These are phyloP conservation scores for Phytomonas serpens DNA, from an alignment of 208 protist species.

Conservation along the genomic window DNA sequence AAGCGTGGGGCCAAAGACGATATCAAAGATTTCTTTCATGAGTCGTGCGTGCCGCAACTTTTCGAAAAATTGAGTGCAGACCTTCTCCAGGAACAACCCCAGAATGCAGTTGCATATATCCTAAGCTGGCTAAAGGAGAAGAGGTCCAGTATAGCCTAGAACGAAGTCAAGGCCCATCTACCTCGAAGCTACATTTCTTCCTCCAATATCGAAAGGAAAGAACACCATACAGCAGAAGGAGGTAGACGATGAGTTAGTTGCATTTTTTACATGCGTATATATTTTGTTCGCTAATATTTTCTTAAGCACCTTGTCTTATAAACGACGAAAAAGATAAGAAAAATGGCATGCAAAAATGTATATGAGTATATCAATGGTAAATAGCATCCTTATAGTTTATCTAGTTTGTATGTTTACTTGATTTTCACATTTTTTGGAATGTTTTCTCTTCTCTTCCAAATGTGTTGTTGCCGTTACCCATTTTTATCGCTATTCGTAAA, in stretches of 20 bases:
- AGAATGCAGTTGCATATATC: conserved; percentile 46
- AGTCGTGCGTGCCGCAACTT: conserved; percentile 25
- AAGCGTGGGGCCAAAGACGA: neutral
- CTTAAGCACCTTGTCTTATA: neutral
- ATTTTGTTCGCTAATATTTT: neutral
- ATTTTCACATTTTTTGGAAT: neutral
- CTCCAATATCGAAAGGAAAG: neutral
- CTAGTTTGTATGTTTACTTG: conserved; percentile 16
- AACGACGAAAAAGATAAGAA: neutral
- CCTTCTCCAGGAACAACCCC: conserved; percentile 38
- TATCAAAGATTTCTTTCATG: conserved; percentile 18
- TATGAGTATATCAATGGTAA: neutral
- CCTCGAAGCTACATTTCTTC: neutral
- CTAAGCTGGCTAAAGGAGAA: conserved; percentile 40
- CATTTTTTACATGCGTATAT: neutral
- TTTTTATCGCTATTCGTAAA: conserved; percentile 9
- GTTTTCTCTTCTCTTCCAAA: neutral
- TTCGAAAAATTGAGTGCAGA: conserved; percentile 50
- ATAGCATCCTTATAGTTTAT: neutral
- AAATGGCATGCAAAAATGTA: neutral
- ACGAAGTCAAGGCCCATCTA: neutral
- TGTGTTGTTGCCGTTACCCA: conserved; percentile 3
- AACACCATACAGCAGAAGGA: neutral
- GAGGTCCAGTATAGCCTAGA: conserved; percentile 14
- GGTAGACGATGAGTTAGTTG: neutral